phyloP scores from a whole-genome alignment of 306 rosid genomes.

The Morella rubra region DNA sequence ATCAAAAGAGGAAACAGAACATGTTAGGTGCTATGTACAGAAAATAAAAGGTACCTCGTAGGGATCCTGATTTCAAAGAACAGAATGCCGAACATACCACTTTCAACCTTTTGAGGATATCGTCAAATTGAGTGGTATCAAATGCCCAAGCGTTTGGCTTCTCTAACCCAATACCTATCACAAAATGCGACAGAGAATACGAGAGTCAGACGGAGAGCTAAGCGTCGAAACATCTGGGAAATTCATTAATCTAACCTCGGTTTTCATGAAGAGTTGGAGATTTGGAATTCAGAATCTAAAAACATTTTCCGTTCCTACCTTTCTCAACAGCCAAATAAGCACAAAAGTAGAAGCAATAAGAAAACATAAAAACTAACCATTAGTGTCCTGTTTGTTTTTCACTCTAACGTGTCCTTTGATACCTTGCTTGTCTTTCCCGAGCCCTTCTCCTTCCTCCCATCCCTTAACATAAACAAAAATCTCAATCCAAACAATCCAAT shows the following conservation, averaged over 20 bases:
- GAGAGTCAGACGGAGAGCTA: not conserved
- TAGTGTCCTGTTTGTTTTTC: constrained; percentile 80
- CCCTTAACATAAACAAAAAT: constrained; percentile 43
- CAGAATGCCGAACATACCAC: constrained; percentile 51
- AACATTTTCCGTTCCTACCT: not conserved
- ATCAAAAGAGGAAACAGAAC: constrained; percentile 3
- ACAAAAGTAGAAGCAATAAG: not conserved
- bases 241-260: constrained; percentile 5
- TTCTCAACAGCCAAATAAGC: not conserved
- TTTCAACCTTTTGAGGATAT: constrained; percentile 88
- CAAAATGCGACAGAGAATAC: not conserved
- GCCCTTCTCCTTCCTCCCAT: constrained; percentile 99
- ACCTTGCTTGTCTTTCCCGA: constrained; percentile 93
- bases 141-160: constrained; percentile 95
- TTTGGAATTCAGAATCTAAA: not conserved
- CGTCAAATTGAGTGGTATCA: constrained; percentile 86
- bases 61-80: not conserved
- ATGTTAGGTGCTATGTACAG: not conserved
- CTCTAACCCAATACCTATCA: constrained; percentile 75
- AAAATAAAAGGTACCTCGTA: not conserved
- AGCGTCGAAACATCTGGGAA: not conserved
- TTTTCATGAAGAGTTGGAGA: not conserved
- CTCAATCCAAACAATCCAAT: not conserved
- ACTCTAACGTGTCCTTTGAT: constrained; percentile 85
- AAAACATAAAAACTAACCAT: constrained; percentile 42